Evolutionary conservation across 352 stramenopile genomes (phyloP).

Genomic region (Phytophthora pluvialis): DNA sequence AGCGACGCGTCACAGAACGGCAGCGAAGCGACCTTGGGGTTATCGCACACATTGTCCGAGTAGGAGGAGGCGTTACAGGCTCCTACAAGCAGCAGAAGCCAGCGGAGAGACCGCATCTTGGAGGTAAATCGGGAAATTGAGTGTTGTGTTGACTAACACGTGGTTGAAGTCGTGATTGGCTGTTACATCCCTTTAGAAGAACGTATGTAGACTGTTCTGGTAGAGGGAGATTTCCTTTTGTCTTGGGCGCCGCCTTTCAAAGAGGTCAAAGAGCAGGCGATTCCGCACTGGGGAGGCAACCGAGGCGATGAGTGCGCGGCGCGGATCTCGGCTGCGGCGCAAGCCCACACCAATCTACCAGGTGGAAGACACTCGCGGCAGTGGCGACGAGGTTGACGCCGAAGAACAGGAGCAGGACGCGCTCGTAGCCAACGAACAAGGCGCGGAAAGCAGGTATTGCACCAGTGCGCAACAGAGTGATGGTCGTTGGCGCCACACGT

Average conservation of each 20-base stretch:
- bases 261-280: conserved; percentile 1
- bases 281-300: conserved; percentile 17
- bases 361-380: conserved; percentile 57
- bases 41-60: conserved; percentile 59
- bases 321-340: conserved; percentile 67
- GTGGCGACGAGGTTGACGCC: conserved; percentile 25
- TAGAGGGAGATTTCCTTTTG: conserved; percentile 31
- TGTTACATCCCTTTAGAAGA: conserved; percentile 25
- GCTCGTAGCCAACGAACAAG: conserved; percentile 21
- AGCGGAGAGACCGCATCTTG: conserved; percentile 15
- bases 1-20: conserved; percentile 76
- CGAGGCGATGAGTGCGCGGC: conserved; percentile 48
- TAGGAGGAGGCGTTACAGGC: conserved; percentile 22
- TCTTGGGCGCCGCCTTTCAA: conserved; percentile 14
- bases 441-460: conserved; percentile 37
- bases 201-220: background rate
- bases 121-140: conserved; percentile 15
- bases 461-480: conserved; percentile 32
- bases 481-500: conserved; percentile 24
- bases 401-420: conserved; percentile 26
- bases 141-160: background rate
- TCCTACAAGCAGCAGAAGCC: conserved; percentile 17
- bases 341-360: conserved; percentile 78
- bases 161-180: conserved; percentile 31
- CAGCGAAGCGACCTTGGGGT: conserved; percentile 43